Evolutionary conservation across 1,284 basidiomycete genomes (phyloP), one percentile per base, ranked within the genome.

Genomic region (Moesziomyces antarcticus): DNA sequence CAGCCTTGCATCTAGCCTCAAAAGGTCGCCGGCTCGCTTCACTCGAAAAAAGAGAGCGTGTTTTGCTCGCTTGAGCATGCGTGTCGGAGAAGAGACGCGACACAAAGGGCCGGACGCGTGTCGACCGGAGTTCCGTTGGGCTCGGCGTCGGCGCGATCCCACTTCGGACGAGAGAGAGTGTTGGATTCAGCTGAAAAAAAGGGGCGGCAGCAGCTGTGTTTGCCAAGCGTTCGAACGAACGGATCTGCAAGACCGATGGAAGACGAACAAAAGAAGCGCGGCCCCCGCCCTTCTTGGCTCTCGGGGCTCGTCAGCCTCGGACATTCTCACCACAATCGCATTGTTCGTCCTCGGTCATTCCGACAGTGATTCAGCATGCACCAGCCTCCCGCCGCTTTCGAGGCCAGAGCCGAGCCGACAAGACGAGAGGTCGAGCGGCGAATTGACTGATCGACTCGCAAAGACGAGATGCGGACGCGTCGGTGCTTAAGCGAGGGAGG

Each of bases 181-280:
- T 27, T 27, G 25, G 25, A 27, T 8, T 27, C 25, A 27, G 24
- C 33, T 10, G 5, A 14, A 16, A 54, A 48, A 47, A 21, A 48
- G 18, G 30, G 33, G n/a, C 49, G 20, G 30, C 25, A 46, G 21
- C n/a, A 40, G 33, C 18, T 18, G n/a, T 56, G 45, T 58, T 50
- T 51, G 56, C 56, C 56, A 58, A 58, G 56, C 42, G 33, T 58
- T 58, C 25, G 56, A 58, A 58, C 49, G 25, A 58, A 51, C n/a
- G 42, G 56, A 58, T 58, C 56, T 51, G 48, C 56, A 24, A 20
- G 37, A 40, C 37, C 11, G 18, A 16, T 35, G 16, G 35, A 35
- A 27, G 25, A 35, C 35, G 35, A 35, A 35, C 35, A 35, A 35
- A 35, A 13, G 16, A 35, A n/a, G n/a, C n/a, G 35, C 13, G 16